Conservation (phyloP, 164 flowering plant species). For the Umbilicus rupestris region DNA sequence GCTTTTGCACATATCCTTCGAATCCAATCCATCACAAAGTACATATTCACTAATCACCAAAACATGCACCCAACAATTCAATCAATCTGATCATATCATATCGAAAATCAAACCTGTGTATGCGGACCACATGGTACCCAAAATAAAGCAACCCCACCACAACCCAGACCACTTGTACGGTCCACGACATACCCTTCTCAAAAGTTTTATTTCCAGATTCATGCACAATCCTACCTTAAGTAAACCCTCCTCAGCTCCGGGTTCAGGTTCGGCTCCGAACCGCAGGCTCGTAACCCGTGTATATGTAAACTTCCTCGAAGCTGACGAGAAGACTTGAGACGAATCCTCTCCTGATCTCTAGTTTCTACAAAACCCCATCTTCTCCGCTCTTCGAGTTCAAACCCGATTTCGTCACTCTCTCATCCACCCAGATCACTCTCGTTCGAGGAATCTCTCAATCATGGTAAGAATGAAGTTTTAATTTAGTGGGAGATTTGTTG, state of each 20-base stretch:
- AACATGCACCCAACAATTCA: neutral
- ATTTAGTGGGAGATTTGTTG: neutral
- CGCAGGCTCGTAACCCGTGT: neutral
- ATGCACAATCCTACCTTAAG: neutral
- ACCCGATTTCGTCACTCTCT: too few species aligned
- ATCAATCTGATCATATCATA: neutral
- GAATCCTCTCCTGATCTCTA: neutral
- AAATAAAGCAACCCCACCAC: neutral
- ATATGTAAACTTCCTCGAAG: neutral
- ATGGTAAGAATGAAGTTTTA: neutral
- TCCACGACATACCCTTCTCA: neutral
- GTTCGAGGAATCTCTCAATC: too few species aligned
- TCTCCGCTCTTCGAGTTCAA: neutral
- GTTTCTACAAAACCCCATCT: neutral
- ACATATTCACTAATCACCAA: neutral
- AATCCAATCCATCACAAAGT: neutral
- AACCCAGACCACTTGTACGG: constrained; percentile 1
- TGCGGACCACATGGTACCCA: neutral
- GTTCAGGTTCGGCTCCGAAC: constrained; percentile 1
- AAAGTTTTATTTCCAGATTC: neutral
- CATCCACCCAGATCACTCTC: too few species aligned
- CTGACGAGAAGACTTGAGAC: neutral
- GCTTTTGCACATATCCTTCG: neutral
- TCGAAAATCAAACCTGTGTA: neutral
- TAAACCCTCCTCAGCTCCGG: neutral